Conservation (phyloP, 352 stramenopile species). For the Blastocystis sp. region DNA sequence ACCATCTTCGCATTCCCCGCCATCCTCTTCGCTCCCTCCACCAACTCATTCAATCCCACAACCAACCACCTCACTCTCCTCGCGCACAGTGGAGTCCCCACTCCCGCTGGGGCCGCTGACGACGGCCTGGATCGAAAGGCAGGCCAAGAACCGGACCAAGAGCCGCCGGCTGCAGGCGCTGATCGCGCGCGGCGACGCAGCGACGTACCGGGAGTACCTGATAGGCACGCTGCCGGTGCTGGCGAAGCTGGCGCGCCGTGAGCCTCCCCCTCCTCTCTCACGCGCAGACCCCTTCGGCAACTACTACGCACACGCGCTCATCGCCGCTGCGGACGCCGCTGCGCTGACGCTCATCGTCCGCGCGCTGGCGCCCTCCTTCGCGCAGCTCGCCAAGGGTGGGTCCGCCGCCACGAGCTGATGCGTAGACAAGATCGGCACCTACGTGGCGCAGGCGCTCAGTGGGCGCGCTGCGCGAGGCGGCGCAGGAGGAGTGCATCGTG, state of each 20-base stretch:
- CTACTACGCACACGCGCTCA: background rate
- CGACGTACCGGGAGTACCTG: background rate
- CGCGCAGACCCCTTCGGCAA: background rate
- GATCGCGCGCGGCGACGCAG: background rate
- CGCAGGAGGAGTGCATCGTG: background rate
- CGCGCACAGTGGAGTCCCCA: too few relatives aligned
- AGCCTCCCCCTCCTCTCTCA: too few relatives aligned
- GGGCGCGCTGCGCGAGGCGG: background rate
- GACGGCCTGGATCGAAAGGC: background rate
- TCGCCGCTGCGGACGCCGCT: background rate
- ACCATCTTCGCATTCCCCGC: too few relatives aligned
- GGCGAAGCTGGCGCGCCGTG: background rate
- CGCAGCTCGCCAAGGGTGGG: background rate
- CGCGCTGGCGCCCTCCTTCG: background rate
- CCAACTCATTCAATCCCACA: too few relatives aligned
- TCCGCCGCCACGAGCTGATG: background rate
- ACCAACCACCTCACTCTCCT: too few relatives aligned
- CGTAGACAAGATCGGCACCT: conserved; percentile 6
- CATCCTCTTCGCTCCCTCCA: too few relatives aligned
- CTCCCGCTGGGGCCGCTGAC: background rate
- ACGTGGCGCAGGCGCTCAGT: background rate
- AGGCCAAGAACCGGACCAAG: background rate
- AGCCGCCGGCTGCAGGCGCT: background rate
- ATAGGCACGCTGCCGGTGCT: background rate
- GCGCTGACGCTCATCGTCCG: background rate